These are phyloP conservation scores for Neopestalotiopsis rosae DNA, from an alignment of 2,329 filamentous ascomycete species.

Conservation along the genomic window DNA sequence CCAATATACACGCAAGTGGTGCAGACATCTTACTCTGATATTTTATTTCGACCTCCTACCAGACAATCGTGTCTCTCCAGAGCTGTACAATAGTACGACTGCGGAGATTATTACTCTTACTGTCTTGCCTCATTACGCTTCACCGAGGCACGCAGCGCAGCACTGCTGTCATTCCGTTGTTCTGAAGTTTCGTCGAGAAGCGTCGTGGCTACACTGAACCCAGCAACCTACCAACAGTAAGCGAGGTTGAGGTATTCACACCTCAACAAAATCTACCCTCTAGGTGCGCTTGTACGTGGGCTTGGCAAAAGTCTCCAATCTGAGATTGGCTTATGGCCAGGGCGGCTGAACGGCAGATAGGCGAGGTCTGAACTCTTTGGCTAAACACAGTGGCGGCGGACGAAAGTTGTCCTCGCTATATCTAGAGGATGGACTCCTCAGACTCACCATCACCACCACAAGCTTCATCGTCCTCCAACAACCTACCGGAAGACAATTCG, in stretches of 20 bases:
- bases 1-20: conserved; percentile 27
- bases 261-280: background rate
- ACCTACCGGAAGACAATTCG: conserved; percentile 38
- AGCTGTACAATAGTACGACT: conserved; percentile 26
- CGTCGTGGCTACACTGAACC: conserved; percentile 11
- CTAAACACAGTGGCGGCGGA: too few species aligned
- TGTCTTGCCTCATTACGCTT: conserved; percentile 23
- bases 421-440: conserved; percentile 35
- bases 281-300: conserved; percentile 4
- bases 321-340: conserved; percentile 26
- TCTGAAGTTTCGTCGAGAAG: background rate
- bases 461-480: conserved; percentile 26
- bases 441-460: conserved; percentile 28
- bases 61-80: conserved; percentile 21
- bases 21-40: conserved; percentile 24
- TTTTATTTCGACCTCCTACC: conserved; percentile 14
- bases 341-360: conserved; percentile 23
- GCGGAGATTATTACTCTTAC: conserved; percentile 26
- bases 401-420: conserved; percentile 15
- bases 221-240: background rate
- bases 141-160: conserved; percentile 8
- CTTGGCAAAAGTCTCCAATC: conserved; percentile 24
- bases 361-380: conserved; percentile 12
- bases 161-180: background rate
- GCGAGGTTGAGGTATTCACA: conserved; percentile 2